phyloP scores from a whole-genome alignment of 2,329 filamentous ascomycete species.

The Penicillium sp. region DNA sequence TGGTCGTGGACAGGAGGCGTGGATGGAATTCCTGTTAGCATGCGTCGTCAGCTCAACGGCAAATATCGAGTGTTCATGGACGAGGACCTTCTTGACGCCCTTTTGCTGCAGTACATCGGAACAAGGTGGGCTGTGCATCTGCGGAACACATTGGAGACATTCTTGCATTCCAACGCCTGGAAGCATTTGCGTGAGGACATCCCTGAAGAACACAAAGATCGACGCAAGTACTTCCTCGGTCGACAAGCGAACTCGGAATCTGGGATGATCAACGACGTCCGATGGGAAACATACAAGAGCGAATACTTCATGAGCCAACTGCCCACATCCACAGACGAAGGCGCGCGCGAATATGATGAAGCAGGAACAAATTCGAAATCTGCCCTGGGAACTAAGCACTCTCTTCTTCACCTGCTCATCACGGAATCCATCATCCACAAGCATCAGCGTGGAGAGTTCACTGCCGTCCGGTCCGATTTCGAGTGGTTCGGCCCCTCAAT shows the following conservation, averaged over 20 bases:
- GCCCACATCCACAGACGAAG: constrained; percentile 41
- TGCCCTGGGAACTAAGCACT: constrained; percentile 52
- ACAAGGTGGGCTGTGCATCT: constrained; percentile 51
- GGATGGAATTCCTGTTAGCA: constrained; percentile 46
- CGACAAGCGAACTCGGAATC: constrained; percentile 1
- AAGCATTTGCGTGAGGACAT: constrained; percentile 32
- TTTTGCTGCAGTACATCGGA: constrained; percentile 55
- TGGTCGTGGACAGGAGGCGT: constrained; percentile 50
- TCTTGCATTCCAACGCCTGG: constrained; percentile 44
- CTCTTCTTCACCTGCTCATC: constrained; percentile 54
- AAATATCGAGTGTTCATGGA: constrained; percentile 60
- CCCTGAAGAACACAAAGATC: constrained; percentile 39
- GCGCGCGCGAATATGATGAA: constrained; percentile 41
- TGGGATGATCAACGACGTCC: constrained; percentile 32
- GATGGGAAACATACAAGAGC: constrained; percentile 39
- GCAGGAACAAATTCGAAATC: constrained; percentile 39
- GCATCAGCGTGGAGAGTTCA: constrained; percentile 48
- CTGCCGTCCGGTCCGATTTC: constrained; percentile 57
- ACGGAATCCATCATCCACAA: constrained; percentile 54
- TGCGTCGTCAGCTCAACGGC: constrained; percentile 54
- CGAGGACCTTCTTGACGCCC: constrained; percentile 55
- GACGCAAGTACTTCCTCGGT: constrained; percentile 47
- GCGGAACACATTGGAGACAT: constrained; percentile 40
- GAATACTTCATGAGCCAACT: constrained; percentile 58
- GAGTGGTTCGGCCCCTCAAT: constrained; percentile 57